Conservation (phyloP, 1,284 basidiomycete genomes). For the Ganoderma sp. region DNA sequence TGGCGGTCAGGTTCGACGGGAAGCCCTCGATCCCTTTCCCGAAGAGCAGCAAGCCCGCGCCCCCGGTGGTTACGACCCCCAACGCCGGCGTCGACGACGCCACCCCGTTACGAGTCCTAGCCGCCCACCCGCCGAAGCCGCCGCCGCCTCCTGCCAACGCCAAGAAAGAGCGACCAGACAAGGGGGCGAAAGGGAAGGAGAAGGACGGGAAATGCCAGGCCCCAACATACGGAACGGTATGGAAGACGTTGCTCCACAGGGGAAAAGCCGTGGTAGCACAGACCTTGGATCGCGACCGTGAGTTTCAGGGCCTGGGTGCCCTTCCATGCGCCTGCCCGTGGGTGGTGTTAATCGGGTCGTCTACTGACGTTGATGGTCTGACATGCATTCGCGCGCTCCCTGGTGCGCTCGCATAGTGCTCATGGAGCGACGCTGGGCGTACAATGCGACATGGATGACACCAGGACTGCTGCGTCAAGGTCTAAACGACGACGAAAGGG, state of each 20-base stretch:
- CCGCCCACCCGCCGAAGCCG: background rate
- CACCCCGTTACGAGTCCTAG: slow-evolving; percentile 12
- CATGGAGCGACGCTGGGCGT: slow-evolving; percentile 24
- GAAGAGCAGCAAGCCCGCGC: slow-evolving; percentile 21
- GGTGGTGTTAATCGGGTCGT: slow-evolving; percentile 4
- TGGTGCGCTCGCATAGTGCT: background rate
- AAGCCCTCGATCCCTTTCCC: slow-evolving; percentile 25
- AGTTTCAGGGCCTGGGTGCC: slow-evolving; percentile 23
- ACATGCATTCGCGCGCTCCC: background rate
- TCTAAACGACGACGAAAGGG: slow-evolving; percentile 24
- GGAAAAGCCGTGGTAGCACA: slow-evolving; percentile 29
- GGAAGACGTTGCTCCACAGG: slow-evolving; percentile 27
- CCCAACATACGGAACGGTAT: slow-evolving; percentile 19
- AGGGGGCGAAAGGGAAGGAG: slow-evolving; percentile 13
- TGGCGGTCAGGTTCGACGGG: slow-evolving; percentile 6
- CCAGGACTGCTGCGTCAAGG: slow-evolving; percentile 27
- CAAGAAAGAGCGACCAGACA: slow-evolving; percentile 13
- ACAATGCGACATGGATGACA: slow-evolving; percentile 33
- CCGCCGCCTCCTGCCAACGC: slow-evolving; percentile 1
- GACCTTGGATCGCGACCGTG: slow-evolving; percentile 34
- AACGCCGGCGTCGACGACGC: slow-evolving; percentile 18
- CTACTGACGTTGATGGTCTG: slow-evolving; percentile 26
- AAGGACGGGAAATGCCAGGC: slow-evolving; percentile 16
- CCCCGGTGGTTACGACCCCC: slow-evolving; percentile 27
- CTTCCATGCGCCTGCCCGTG: slow-evolving; percentile 19